Evolutionary conservation across 768 basidiomycete genomes (phyloP), one percentile per base, ranked within the genome.

Genomic region (Rhodotorula kratochvilovae): DNA sequence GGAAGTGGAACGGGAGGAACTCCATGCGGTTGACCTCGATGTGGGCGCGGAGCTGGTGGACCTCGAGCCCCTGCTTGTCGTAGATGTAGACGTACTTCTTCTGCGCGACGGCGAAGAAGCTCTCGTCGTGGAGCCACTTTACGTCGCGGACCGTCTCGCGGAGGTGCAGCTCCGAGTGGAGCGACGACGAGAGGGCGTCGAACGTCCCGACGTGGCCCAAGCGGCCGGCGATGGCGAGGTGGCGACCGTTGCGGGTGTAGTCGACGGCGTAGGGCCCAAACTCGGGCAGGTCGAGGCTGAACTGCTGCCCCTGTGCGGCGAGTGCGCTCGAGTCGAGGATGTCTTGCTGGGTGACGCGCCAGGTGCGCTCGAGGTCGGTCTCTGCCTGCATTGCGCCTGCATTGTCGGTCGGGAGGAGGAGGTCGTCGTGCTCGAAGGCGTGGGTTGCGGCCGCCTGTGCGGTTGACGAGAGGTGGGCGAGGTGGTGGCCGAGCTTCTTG

Each of bases 21-120:
- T 94, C 91, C 50, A 99, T 85, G 69, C 89, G 84, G 11, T 90
- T 91, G 3, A 92, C 90, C 77, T 98, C 96, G 71, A 96, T 86
- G 76, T 92, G 91, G 1, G 87, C 83, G 78, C 89, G 89, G 23
- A 93, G 83, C 72, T 87, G 84, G 77, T 98, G 96, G 8, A 99
- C 81, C 79, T 98, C 96, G 23, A 96, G 89, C 31, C 96, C 95
- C 75, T 92, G 86, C 43, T 88, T 86, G 81, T 98, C 96, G 74
- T 99, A 98, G 56, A 99, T 92, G 81, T 90, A 99, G 27, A 90
- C 90, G 79, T 95, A 91, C 84, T 92, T 90, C 81, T 91, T 90
- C 81, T 99, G 95, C 0, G 95, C 95, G 16, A 96, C 93, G 3
- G 95, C 95, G 77, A 89, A 92, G 80, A 89, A 90, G 0, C 90